These are phyloP conservation scores for Terana coerulea DNA, from an alignment of 768 basidiomycete genomes.

Conservation along the genomic window DNA sequence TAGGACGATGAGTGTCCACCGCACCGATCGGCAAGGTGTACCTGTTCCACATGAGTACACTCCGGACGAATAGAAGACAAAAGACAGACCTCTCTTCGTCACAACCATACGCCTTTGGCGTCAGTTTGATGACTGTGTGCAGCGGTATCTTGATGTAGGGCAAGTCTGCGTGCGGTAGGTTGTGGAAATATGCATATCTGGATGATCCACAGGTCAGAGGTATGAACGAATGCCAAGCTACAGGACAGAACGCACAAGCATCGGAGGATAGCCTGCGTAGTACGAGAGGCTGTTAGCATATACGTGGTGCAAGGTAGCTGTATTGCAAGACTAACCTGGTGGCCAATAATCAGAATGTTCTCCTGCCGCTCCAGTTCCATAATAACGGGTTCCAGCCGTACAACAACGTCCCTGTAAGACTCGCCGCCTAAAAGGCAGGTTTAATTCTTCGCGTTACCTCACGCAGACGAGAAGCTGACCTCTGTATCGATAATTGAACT, in stretches of 20 bases:
- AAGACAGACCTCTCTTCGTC: slow-evolving; percentile 81
- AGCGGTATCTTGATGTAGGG: slow-evolving; percentile 97
- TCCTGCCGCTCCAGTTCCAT: slow-evolving; percentile 99
- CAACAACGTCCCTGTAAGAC: slow-evolving; percentile 96
- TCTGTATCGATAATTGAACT: slow-evolving; percentile 98
- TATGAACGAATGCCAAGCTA: neutral
- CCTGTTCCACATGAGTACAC: slow-evolving; percentile 32
- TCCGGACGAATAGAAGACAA: neutral
- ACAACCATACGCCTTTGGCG: slow-evolving; percentile 97
- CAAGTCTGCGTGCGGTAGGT: slow-evolving; percentile 86
- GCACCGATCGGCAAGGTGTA: slow-evolving; percentile 89
- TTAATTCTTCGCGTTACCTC: neutral
- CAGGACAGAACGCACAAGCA: slow-evolving; percentile 51
- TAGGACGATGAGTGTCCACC: slow-evolving; percentile 89
- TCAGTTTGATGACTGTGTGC: slow-evolving; percentile 97
- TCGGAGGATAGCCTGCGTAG: slow-evolving; percentile 64
- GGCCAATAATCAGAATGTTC: slow-evolving; percentile 94
- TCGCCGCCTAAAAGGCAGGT: slow-evolving; percentile 59
- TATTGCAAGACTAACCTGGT: slow-evolving; percentile 47
- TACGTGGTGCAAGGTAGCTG: neutral
- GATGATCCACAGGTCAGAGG: neutral
- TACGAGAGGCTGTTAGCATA: slow-evolving; percentile 1
- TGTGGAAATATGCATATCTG: slow-evolving; percentile 96
- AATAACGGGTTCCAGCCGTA: slow-evolving; percentile 94
- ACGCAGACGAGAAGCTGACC: slow-evolving; percentile 33